A percentile compares a stretch with the other conserved stretches of the same genome.
These are phyloP conservation scores for Lolium perenne DNA, from an alignment of 176 grass and related monocot species.

Conservation along the genomic window DNA sequence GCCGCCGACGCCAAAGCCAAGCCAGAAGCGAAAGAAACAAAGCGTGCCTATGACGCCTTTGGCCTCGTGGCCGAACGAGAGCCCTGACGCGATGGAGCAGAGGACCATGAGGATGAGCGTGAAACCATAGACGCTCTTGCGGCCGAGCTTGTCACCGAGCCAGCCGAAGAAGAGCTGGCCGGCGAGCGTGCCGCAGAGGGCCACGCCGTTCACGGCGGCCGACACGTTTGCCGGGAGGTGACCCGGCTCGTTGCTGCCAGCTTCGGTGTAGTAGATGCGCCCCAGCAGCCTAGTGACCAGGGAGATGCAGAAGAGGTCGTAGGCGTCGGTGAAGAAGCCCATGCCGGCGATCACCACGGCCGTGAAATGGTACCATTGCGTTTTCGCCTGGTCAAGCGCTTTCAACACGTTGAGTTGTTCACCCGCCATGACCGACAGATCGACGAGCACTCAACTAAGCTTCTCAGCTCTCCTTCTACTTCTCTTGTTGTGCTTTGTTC, in stretches of 20 bases:
- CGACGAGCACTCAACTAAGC: too few relatives aligned
- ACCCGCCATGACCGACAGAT: not conserved
- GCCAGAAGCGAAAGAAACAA: constrained; percentile 85
- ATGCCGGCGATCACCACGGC: constrained; percentile 81
- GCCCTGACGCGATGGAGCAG: too few relatives aligned
- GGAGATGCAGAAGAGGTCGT: constrained; percentile 74
- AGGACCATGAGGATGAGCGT: too few relatives aligned
- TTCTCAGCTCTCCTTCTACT: too few relatives aligned
- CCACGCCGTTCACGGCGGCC: constrained; percentile 56
- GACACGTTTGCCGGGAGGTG: too few relatives aligned
- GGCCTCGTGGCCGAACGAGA: too few relatives aligned
- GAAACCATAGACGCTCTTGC: constrained; percentile 63
- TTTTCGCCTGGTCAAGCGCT: constrained; percentile 44
- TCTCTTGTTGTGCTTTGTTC: too few relatives aligned
- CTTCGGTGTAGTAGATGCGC: too few relatives aligned
- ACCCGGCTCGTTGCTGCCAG: too few relatives aligned
- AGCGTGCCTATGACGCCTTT: constrained; percentile 9
- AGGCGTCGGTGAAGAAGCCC: constrained; percentile 92
- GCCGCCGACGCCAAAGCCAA: constrained; percentile 78
- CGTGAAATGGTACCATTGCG: constrained; percentile 81
- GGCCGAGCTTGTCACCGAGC: constrained; percentile 81
- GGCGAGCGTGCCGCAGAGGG: constrained; percentile 38
- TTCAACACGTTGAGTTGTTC: too few relatives aligned
- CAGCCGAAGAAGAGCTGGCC: constrained; percentile 86
- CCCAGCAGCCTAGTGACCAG: not conserved